A percentile compares a stretch with the other conserved stretches of the same genome.
These are phyloP conservation scores for Hylodesmum podocarpum DNA, from an alignment of 306 rosid genomes.

Conservation along the genomic window DNA sequence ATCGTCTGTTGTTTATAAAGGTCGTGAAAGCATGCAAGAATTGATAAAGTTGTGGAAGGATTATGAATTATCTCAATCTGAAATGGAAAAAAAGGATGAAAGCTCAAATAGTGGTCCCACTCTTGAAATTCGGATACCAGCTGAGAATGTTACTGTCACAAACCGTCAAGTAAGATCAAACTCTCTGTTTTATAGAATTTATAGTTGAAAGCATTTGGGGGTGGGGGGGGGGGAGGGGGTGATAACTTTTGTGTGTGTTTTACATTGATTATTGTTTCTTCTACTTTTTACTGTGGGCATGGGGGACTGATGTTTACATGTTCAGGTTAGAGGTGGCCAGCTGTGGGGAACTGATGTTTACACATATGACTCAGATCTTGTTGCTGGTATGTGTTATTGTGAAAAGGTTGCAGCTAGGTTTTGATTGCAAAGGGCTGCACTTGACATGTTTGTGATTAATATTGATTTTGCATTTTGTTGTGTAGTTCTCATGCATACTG, in stretches of 20 bases:
- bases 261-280: no score
- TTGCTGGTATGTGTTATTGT: conserved; percentile 31
- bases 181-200: no score
- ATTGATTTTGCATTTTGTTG: conserved; percentile 38
- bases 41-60: conserved; percentile 89
- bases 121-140: conserved; percentile 85
- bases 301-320: not conserved
- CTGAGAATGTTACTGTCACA: conserved; percentile 90
- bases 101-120: conserved; percentile 68
- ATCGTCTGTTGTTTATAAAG: conserved; percentile 79
- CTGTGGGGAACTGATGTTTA: conserved; percentile 96
- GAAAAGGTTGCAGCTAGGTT: not conserved
- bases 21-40: conserved; percentile 98
- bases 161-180: conserved; percentile 97
- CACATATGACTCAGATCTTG: conserved; percentile 90
- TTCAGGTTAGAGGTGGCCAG: conserved; percentile 94
- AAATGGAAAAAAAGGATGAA: conserved; percentile 64
- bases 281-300: no score
- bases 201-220: no score
- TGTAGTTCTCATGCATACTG: no score
- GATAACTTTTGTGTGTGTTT: no score
- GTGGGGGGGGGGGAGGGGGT: no score
- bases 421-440: conserved; percentile 14
- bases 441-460: conserved; percentile 10
- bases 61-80: conserved; percentile 57